These are phyloP conservation scores for Lentinus brumalis DNA, from an alignment of 768 basidiomycete genomes.

Conservation along the genomic window DNA sequence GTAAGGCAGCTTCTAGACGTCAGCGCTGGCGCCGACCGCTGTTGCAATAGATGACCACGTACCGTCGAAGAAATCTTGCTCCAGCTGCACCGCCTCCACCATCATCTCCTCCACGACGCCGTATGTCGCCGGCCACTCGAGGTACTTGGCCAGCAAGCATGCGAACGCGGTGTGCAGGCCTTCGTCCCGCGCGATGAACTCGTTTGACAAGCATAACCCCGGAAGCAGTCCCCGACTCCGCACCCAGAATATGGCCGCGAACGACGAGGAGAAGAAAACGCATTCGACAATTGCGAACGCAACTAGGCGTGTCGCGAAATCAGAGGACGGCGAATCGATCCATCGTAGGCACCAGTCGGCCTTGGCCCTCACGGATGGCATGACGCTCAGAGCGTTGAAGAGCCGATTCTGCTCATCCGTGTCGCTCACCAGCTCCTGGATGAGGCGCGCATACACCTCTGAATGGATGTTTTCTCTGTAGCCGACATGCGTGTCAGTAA, in stretches of 20 bases:
- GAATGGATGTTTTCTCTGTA: constrained; percentile 51
- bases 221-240: constrained; percentile 60
- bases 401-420: constrained; percentile 43
- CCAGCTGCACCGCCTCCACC: constrained; percentile 47
- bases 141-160: constrained; percentile 55
- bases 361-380: constrained; percentile 52
- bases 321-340: constrained; percentile 46
- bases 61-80: constrained; percentile 47
- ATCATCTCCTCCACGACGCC: constrained; percentile 44
- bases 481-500: too few relatives aligned
- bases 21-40: too few relatives aligned
- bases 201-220: constrained; percentile 58
- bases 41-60: too few relatives aligned
- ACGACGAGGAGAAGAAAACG: constrained; percentile 55
- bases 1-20: too few relatives aligned
- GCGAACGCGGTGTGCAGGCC: constrained; percentile 59
- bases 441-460: constrained; percentile 56
- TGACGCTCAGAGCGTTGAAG: constrained; percentile 53
- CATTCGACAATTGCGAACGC: constrained; percentile 55
- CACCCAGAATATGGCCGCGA: constrained; percentile 55
- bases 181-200: constrained; percentile 59
- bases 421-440: constrained; percentile 56
- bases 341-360: constrained; percentile 55
- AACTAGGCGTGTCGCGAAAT: constrained; percentile 51
- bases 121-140: constrained; percentile 38